A percentile compares a stretch with the other conserved stretches of the same genome.
These are phyloP conservation scores for Pseudocercospora pini-densiflorae DNA, from an alignment of 2,329 filamentous ascomycete genomes.

Conservation along the genomic window DNA sequence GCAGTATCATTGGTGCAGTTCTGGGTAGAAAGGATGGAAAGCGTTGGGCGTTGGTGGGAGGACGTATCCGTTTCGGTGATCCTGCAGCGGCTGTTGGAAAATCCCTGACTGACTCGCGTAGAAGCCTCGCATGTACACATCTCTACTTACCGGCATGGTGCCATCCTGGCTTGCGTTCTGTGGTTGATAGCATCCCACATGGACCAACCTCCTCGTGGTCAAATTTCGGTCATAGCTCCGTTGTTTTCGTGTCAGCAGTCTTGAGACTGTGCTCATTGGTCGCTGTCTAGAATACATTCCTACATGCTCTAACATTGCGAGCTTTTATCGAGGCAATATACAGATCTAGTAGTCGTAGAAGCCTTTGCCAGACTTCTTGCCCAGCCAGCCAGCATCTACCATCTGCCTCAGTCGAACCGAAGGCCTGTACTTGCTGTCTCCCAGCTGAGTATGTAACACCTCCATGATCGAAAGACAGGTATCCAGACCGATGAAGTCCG, in stretches of 20 bases:
- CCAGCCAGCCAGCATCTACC: slow-evolving; percentile 97
- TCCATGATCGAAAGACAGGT: slow-evolving; percentile 98
- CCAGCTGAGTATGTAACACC: slow-evolving; percentile 87
- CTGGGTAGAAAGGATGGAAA: background rate
- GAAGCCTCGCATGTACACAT: slow-evolving; percentile 2
- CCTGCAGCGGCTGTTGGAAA: slow-evolving; percentile 1
- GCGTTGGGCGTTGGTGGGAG: too few relatives aligned
- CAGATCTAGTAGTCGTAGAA: slow-evolving; percentile 79
- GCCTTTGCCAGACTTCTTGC: slow-evolving; percentile 96
- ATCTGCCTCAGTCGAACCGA: slow-evolving; percentile 88
- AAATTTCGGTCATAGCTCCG: background rate
- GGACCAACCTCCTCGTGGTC: background rate
- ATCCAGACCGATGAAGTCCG: slow-evolving; percentile 96
- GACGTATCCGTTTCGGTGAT: background rate
- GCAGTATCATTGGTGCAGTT: background rate
- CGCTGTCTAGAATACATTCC: background rate
- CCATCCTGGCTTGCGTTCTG: background rate
- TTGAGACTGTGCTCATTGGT: slow-evolving; percentile 1
- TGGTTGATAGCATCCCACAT: background rate
- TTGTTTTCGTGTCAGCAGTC: background rate
- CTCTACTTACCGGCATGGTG: background rate
- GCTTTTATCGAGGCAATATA: background rate
- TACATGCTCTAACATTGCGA: background rate
- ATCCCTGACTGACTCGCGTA: slow-evolving; percentile 1
- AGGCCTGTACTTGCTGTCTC: slow-evolving; percentile 94